phyloP scores from a whole-genome alignment of 2,329 filamentous ascomycete genomes.

The Colletotrichum cuscutae region DNA sequence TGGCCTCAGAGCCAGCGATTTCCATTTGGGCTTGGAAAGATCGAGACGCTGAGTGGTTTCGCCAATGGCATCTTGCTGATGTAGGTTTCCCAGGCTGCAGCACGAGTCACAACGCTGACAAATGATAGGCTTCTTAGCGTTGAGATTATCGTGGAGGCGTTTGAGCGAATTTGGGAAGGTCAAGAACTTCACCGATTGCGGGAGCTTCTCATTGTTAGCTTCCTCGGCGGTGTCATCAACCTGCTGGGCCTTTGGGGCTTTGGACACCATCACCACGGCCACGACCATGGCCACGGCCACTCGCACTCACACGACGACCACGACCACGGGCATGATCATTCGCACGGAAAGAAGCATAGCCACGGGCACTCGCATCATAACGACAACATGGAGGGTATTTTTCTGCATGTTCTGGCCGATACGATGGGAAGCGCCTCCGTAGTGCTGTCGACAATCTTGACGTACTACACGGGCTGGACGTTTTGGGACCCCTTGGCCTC shows the following conservation, averaged over 20 bases:
- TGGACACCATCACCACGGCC: slow-evolving; percentile 71
- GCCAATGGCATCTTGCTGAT: slow-evolving; percentile 96
- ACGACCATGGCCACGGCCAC: slow-evolving; percentile 54
- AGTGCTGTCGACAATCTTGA: slow-evolving; percentile 89
- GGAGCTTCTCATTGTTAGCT: slow-evolving; percentile 90
- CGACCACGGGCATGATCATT: slow-evolving; percentile 53
- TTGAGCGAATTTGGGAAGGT: slow-evolving; percentile 86
- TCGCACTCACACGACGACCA: slow-evolving; percentile 49
- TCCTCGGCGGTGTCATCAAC: slow-evolving; percentile 88
- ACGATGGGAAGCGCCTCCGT: slow-evolving; percentile 95
- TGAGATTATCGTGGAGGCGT: slow-evolving; percentile 95
- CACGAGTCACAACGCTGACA: neutral
- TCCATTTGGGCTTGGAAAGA: slow-evolving; percentile 95
- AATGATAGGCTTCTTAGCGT: slow-evolving; percentile 82
- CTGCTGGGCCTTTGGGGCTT: slow-evolving; percentile 92
- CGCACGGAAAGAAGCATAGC: slow-evolving; percentile 52
- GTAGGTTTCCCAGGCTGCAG: slow-evolving; percentile 55
- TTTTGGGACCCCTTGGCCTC: slow-evolving; percentile 96
- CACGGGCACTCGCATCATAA: slow-evolving; percentile 70
- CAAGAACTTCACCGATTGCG: slow-evolving; percentile 84
- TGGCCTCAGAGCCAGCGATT: slow-evolving; percentile 92
- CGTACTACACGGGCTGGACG: slow-evolving; percentile 88
- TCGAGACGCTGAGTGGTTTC: slow-evolving; percentile 95
- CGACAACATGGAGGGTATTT: slow-evolving; percentile 98
- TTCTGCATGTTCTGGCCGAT: slow-evolving; percentile 93